phyloP scores from a whole-genome alignment of 441 rosid genomes.

The Populus trichocarpa region DNA sequence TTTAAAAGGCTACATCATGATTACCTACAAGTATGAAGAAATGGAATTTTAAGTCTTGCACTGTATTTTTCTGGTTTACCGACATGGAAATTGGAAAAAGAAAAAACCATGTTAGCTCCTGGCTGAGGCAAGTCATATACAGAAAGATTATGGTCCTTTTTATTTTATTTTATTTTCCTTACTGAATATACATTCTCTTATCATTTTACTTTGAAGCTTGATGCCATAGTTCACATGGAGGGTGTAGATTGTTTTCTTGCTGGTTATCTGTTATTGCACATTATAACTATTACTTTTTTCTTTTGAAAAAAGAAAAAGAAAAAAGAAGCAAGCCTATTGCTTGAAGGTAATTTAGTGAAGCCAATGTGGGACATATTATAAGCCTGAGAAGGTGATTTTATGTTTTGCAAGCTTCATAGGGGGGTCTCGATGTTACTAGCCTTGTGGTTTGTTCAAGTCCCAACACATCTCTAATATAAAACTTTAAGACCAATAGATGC shows the following conservation, averaged over 20 bases:
- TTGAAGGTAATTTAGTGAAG: constrained; percentile 1
- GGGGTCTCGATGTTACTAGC: not conserved
- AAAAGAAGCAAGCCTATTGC: not conserved
- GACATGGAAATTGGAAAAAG: not conserved
- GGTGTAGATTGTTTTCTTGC: not conserved
- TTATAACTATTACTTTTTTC: not conserved
- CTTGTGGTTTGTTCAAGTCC: not conserved
- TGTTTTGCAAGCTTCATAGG: not conserved
- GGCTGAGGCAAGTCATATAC: not conserved
- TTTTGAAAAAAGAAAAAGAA: not conserved
- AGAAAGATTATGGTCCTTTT: not conserved
- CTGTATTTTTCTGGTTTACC: not conserved
- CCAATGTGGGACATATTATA: not conserved
- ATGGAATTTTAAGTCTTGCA: not conserved
- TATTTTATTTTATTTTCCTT: not conserved
- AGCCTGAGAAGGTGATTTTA: not conserved
- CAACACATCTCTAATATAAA: not conserved
- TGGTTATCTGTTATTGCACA: not conserved
- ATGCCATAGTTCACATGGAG: not conserved
- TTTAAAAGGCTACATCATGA: not conserved
- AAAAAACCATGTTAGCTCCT: not conserved
- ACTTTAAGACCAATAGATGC: not conserved
- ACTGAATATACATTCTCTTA: not conserved
- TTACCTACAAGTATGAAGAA: not conserved
- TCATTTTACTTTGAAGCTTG: not conserved